Evolutionary conservation across 2,329 filamentous ascomycete species (phyloP).

Genomic region (Penicillium psychrosexuale): DNA sequence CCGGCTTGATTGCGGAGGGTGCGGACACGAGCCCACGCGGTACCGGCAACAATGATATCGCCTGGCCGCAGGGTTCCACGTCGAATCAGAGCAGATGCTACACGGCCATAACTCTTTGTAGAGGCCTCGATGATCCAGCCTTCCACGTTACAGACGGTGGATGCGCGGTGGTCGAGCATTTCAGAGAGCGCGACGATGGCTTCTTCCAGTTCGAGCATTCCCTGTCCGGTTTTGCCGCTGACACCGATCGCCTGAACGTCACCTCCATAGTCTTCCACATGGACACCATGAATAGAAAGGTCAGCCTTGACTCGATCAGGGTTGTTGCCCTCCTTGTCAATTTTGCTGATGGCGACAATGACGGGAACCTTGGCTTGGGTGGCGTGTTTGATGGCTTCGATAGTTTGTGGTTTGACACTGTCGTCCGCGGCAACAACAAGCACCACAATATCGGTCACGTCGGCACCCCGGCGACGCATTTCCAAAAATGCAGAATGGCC

Average conservation of each 20-base stretch:
- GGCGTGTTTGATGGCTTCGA: conserved; percentile 94
- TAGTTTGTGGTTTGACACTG: conserved; percentile 93
- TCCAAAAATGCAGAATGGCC: conserved; percentile 93
- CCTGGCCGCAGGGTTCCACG: conserved; percentile 79
- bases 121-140: conserved; percentile 93
- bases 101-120: conserved; percentile 77
- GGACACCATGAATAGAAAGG: conserved; percentile 75
- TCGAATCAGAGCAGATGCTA: conserved; percentile 84
- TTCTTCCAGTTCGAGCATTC: conserved; percentile 90
- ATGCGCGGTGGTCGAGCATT: conserved; percentile 83
- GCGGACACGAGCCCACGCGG: conserved; percentile 83
- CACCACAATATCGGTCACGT: conserved; percentile 95
- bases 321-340: conserved; percentile 81
- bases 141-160: conserved; percentile 72
- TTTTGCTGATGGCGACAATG: conserved; percentile 96
- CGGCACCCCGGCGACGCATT: conserved; percentile 93
- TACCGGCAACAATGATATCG: conserved; percentile 81
- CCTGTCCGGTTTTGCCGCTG: conserved; percentile 88
- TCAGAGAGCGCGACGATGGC: conserved; percentile 82
- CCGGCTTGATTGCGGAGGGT: conserved; percentile 83
- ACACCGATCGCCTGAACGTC: conserved; percentile 90
- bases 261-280: conserved; percentile 92
- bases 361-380: conserved; percentile 83
- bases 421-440: conserved; percentile 95
- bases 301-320: conserved; percentile 84